Conservation (phyloP, 768 basidiomycete species). For the Boletus coccyginus region DNA sequence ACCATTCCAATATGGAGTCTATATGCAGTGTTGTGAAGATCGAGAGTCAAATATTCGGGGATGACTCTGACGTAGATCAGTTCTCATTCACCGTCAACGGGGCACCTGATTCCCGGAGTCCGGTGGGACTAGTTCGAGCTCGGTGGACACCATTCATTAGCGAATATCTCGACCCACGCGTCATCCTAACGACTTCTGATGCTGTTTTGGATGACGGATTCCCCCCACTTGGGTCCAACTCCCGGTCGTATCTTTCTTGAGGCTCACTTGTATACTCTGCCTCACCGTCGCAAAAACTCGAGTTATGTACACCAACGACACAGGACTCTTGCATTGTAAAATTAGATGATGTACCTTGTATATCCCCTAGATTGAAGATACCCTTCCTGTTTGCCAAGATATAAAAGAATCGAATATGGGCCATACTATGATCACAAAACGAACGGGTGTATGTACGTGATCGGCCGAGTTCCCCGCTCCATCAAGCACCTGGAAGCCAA, state of each 20-base stretch:
- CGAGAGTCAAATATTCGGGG: slow-evolving; percentile 43
- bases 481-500: not conserved
- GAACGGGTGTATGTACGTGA: slow-evolving; percentile 12
- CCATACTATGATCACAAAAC: not conserved
- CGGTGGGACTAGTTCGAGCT: slow-evolving; percentile 11
- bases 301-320: slow-evolving; percentile 6
- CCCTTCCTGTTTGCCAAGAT: slow-evolving; percentile 12
- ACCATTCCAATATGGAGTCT: slow-evolving; percentile 23
- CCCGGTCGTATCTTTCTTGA: slow-evolving; percentile 33
- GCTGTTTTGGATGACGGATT: slow-evolving; percentile 37
- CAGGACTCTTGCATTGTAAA: slow-evolving; percentile 14
- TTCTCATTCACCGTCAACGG: slow-evolving; percentile 43
- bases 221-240: slow-evolving; percentile 45
- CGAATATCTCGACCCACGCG: slow-evolving; percentile 29
- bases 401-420: not conserved
- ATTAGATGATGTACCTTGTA: slow-evolving; percentile 17
- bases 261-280: not conserved
- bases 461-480: not conserved
- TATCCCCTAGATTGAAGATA: slow-evolving; percentile 23
- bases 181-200: slow-evolving; percentile 32
- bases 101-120: slow-evolving; percentile 9
- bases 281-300: not conserved
- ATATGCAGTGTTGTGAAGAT: slow-evolving; percentile 38
- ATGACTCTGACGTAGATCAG: slow-evolving; percentile 48
- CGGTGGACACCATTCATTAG: slow-evolving; percentile 32